Evolutionary conservation across 2,329 filamentous ascomycete genomes (phyloP).

Genomic region (Didymella pomorum): DNA sequence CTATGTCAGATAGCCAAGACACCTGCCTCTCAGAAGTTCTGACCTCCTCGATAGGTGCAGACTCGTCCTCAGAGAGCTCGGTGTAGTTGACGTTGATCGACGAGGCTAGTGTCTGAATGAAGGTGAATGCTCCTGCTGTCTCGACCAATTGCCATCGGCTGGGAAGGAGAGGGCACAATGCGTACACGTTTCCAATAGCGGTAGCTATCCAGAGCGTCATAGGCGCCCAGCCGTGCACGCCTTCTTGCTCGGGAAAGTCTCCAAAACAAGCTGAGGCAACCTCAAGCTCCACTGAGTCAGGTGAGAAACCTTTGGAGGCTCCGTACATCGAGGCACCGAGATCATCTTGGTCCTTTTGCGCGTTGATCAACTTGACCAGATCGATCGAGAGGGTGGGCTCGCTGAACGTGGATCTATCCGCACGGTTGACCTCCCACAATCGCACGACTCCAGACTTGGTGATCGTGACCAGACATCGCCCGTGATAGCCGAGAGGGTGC

Average conservation of each 20-base stretch:
- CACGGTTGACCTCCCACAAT: slow-evolving; percentile 87
- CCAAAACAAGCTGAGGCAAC: slow-evolving; percentile 91
- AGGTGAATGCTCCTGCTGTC: slow-evolving; percentile 61
- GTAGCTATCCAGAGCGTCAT: slow-evolving; percentile 99
- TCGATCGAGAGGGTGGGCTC: slow-evolving; percentile 84
- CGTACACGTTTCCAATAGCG: slow-evolving; percentile 90
- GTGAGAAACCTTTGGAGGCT: slow-evolving; percentile 82
- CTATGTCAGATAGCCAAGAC: slow-evolving; percentile 62
- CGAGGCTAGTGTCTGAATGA: slow-evolving; percentile 83
- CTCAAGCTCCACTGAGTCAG: slow-evolving; percentile 91
- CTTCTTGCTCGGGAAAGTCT: slow-evolving; percentile 64
- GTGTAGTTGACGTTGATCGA: slow-evolving; percentile 75
- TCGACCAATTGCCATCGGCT: slow-evolving; percentile 75
- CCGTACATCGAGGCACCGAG: slow-evolving; percentile 78
- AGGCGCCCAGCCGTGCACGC: slow-evolving; percentile 79
- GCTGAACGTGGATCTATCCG: slow-evolving; percentile 87
- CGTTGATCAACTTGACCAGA: slow-evolving; percentile 86
- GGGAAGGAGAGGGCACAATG: slow-evolving; percentile 87
- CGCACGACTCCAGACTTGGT: slow-evolving; percentile 88
- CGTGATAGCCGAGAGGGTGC: slow-evolving; percentile 88
- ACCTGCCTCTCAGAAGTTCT: slow-evolving; percentile 62
- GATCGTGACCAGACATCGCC: slow-evolving; percentile 83
- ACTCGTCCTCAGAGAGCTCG: slow-evolving; percentile 37
- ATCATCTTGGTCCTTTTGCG: slow-evolving; percentile 81
- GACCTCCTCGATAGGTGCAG: slow-evolving; percentile 54